Base-by-base conservation (phyloP, 2,329 filamentous ascomycete genomes). In the Penicillium vulpinum region DNA sequence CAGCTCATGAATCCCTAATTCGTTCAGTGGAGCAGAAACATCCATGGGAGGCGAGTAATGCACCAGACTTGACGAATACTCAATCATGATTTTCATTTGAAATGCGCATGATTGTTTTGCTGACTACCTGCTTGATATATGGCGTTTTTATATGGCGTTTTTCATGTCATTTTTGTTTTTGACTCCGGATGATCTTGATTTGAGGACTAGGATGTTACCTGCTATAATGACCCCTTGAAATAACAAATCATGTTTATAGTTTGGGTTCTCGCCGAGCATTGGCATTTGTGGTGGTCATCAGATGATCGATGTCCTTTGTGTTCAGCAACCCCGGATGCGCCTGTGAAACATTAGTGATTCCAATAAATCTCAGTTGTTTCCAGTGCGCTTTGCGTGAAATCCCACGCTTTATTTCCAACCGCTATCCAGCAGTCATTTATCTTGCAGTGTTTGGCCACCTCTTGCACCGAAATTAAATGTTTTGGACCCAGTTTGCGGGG, bases 11-110 rank as follows among this genome's bases (percentile, higher is more conserved):
- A 33, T 48, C 40, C 6, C n/a, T 63, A 1, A 57, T 62, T 41
- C 40, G 45, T 7, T 35, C 47, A 10, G 49, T 62, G 16, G 58
- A 63, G 16, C 6, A 24, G 16, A 33, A 26, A 4, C 35, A 40
- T 50, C 61, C 60, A 11, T 62, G 52, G 57, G 60, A 61, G 41
- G 24, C 46, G 26, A 63, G 61, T 5, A 29, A 62, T 53, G 60
- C 61, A 7, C 38, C 39, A 5, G 59, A 58, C 1, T 9, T 63
- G 31, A 39, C 7, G n/a, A 7, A 10, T 13, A 22, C 22, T 24
- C 28, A 18, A 43, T 28, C 16, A 11, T n/a, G 1, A 18, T 18
- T 7, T 7, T 16, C n/a, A 38, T 18, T 18, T 18, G 40, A 13
- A 13, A n/a, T 18, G 16, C 16, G 24, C 10, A 28, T 28, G 7